A percentile compares a stretch with the other conserved stretches of the same genome.
phyloP scores from a whole-genome alignment of 2,329 filamentous ascomycete genomes.

The Pseudogymnoascus sp. region DNA sequence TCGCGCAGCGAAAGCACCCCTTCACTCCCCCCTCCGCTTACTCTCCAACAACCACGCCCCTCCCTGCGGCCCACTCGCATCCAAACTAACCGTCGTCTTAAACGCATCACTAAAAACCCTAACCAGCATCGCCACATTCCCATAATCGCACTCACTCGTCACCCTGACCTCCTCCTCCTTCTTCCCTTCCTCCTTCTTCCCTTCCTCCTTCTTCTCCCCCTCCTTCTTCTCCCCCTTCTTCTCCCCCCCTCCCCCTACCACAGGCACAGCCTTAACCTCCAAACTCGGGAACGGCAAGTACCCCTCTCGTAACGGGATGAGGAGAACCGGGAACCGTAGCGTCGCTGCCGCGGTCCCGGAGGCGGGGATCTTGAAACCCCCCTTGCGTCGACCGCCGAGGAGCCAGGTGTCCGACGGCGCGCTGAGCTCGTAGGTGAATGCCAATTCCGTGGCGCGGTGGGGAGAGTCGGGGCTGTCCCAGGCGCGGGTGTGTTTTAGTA shows the following conservation, averaged over 20 bases:
- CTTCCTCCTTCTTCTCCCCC: conserved; percentile 18
- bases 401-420: conserved; percentile 73
- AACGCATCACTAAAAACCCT: conserved; percentile 63
- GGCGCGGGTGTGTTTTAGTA: conserved; percentile 52
- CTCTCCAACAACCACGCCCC: conserved; percentile 61
- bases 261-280: conserved; percentile 60
- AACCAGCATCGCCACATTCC: conserved; percentile 69
- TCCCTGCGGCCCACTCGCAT: conserved; percentile 56
- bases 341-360: conserved; percentile 40
- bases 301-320: conserved; percentile 75
- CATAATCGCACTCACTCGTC: conserved; percentile 70
- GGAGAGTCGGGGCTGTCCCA: conserved; percentile 46
- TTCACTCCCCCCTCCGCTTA: conserved; percentile 31
- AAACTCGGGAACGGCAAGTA: conserved; percentile 69
- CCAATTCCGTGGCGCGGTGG: conserved; percentile 40
- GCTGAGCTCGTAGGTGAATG: conserved; percentile 78
- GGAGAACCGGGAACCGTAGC: conserved; percentile 54
- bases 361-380: conserved; percentile 61
- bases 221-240: conserved; percentile 18
- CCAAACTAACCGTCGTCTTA: conserved; percentile 65
- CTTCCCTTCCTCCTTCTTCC: conserved; percentile 17
- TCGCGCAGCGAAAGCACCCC: neutral
- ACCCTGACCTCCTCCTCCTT: conserved; percentile 29
- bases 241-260: conserved; percentile 18
- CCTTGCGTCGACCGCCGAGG: conserved; percentile 71